Evolutionary conservation across 352 stramenopile genomes (phyloP), one percentile per base, ranked within the genome.

Genomic region (Phytopythium boreale): DNA sequence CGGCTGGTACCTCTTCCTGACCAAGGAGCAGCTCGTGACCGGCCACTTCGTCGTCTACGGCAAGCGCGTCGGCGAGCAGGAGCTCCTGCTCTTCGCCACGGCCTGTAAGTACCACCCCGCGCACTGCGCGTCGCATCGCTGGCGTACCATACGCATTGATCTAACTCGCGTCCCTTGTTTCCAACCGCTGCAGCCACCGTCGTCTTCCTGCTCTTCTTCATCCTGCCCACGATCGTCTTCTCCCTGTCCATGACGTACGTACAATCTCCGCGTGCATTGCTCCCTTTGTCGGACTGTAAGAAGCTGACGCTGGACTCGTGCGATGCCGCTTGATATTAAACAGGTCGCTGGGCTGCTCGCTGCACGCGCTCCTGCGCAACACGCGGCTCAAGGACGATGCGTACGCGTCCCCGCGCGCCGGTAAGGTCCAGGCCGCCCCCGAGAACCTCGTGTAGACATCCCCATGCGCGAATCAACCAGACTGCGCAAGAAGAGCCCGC

Each of bases 201-300:
- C 61, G 75, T 90, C 46, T 90, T 90, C 61, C 67, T 90, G 37
- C 71, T 90, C 26, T 88, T 89, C 71, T 89, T 89, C 68, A 84
- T 90, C 44, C 66, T 90, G 24, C 82, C 82, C 24, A 85, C 74
- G 11, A 84, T 90, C 56, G 63, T 90, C 58, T 88, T 90, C 59
- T 80, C 79, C 51, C 64, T 90, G 11, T 88, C 82, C 20, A 72
- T 80, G 59, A 87, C 76, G 81, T 90, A 74, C 63, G 77, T 36
- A 2, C n/a, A 34, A 7, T 34, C 72, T 39, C 14, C 34, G 2
- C n/a, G n/a, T n/a, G n/a, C n/a, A n/a, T n/a, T n/a, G n/a, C n/a
- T n/a, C n/a, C n/a, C n/a, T n/a, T n/a, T n/a, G n/a, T n/a, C n/a
- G n/a, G n/a, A 17, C 22, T 37, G 14, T n/a, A 24, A 11, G 12